Evolutionary conservation across 306 rosid species (phyloP).

Genomic region (Casuarina equisetifolia): DNA sequence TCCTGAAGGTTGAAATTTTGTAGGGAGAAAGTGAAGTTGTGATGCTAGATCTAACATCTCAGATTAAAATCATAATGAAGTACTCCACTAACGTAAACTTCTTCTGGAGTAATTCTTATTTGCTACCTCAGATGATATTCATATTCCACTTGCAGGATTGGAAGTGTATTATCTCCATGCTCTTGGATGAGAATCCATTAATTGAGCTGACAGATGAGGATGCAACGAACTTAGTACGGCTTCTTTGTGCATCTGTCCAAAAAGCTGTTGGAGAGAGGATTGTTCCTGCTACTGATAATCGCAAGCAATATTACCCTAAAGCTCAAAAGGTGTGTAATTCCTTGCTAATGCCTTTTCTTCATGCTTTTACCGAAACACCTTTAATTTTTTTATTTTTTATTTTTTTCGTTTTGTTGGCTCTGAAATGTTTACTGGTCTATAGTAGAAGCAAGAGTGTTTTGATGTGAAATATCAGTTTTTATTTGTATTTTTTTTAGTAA

Average conservation of each 20-base stretch:
- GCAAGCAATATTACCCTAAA: constrained; percentile 77
- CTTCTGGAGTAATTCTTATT: constrained; percentile 23
- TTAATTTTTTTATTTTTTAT: too few species aligned
- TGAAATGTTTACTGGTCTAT: not conserved
- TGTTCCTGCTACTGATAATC: constrained; percentile 79
- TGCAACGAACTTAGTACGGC: constrained; percentile 93
- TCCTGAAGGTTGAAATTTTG: not conserved
- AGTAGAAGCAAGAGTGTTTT: not conserved
- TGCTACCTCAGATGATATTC: constrained; percentile 24
- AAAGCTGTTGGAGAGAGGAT: constrained; percentile 98
- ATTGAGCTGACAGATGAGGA: constrained; percentile 79
- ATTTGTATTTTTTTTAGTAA: not conserved
- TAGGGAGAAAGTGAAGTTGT: not conserved
- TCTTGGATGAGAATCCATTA: constrained; percentile 73
- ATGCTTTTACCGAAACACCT: constrained; percentile 16
- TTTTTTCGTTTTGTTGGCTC: not conserved
- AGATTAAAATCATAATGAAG: not conserved
- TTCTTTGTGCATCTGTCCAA: constrained; percentile 85
- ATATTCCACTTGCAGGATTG: constrained; percentile 74
- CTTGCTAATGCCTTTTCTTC: constrained; percentile 18
- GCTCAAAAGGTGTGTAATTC: constrained; percentile 78
- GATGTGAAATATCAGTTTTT: not conserved
- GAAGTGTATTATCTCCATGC: constrained; percentile 89
- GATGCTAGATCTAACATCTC: not conserved
- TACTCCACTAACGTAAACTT: not conserved